Conservation (phyloP, 257 asterid species). For the Penstemon eatonii region DNA sequence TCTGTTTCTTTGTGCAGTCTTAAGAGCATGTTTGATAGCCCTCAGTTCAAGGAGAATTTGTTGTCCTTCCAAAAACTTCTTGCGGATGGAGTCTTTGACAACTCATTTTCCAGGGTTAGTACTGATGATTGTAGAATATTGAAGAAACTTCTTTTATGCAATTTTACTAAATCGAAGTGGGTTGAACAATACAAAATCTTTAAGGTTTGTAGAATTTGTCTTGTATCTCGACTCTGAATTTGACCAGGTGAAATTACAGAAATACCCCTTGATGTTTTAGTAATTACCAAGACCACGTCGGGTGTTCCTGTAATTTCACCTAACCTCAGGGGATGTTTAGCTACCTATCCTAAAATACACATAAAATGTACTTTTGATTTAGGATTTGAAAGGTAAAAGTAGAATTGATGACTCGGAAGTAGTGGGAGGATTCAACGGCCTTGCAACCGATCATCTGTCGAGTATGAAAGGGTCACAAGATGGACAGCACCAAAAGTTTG, state of each 20-base stretch:
- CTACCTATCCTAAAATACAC: too few relatives aligned
- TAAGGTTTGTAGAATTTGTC: constrained; percentile 46
- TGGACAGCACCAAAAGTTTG: constrained; percentile 40
- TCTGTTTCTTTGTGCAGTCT: constrained; percentile 42
- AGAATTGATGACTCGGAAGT: constrained; percentile 36
- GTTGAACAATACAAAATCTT: constrained; percentile 49
- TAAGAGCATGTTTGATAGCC: constrained; percentile 62
- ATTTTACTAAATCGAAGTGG: constrained; percentile 63
- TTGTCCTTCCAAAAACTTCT: constrained; percentile 73
- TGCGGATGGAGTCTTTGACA: constrained; percentile 67
- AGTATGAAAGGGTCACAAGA: constrained; percentile 48
- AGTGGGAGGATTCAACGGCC: constrained; percentile 36
- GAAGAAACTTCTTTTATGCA: constrained; percentile 56
- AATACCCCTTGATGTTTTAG: too few relatives aligned
- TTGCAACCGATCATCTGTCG: constrained; percentile 46
- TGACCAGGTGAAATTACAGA: too few relatives aligned
- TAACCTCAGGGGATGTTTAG: too few relatives aligned
- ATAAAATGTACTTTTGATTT: neutral
- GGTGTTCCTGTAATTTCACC: too few relatives aligned
- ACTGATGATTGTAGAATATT: constrained; percentile 54
- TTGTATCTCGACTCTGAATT: neutral
- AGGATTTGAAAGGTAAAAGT: constrained; percentile 55
- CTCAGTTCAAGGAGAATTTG: constrained; percentile 59
- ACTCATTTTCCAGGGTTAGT: constrained; percentile 48
- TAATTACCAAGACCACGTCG: too few relatives aligned